A percentile compares a stretch with the other conserved stretches of the same genome.
phyloP scores from a whole-genome alignment of 129 eudicot genomes.

The Lactuca sativa region DNA sequence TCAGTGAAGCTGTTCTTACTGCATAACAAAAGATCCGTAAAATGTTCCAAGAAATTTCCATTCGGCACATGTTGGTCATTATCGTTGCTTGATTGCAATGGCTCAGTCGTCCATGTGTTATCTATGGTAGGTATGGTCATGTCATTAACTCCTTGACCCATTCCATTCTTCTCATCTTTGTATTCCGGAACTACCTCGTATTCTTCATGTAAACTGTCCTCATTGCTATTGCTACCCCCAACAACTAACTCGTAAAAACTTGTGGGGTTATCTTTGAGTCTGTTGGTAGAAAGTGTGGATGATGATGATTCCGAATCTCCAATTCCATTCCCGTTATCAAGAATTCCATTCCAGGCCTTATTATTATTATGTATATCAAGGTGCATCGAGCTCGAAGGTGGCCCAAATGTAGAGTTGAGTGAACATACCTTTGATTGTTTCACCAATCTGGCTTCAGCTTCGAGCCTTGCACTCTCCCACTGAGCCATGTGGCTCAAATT shows the following conservation, averaged over 20 bases:
- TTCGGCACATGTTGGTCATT: slow-evolving; percentile 28
- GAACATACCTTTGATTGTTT: slow-evolving; percentile 60
- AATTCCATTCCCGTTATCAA: slow-evolving; percentile 6
- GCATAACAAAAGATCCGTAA: slow-evolving; percentile 65
- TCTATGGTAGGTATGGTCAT: slow-evolving; percentile 36
- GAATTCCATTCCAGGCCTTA: slow-evolving; percentile 45
- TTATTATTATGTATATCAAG: slow-evolving; percentile 41
- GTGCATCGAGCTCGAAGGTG: slow-evolving; percentile 24
- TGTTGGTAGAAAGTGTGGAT: slow-evolving; percentile 44
- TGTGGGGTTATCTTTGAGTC: neutral
- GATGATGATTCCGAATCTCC: slow-evolving; percentile 60
- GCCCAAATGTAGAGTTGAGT: slow-evolving; percentile 7
- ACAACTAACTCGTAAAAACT: slow-evolving; percentile 18
- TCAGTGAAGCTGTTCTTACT: slow-evolving; percentile 23
- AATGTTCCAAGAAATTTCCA: slow-evolving; percentile 60
- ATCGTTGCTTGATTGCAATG: slow-evolving; percentile 20
- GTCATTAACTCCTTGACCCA: slow-evolving; percentile 31
- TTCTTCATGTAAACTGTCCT: slow-evolving; percentile 35
- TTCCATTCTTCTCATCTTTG: slow-evolving; percentile 28
- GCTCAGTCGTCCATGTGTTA: slow-evolving; percentile 30
- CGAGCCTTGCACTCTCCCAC: slow-evolving; percentile 96
- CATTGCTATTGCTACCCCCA: slow-evolving; percentile 28
- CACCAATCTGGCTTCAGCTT: slow-evolving; percentile 85
- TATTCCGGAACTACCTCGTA: slow-evolving; percentile 31
- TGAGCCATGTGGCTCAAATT: slow-evolving; percentile 97